phyloP scores from a whole-genome alignment of 768 basidiomycete species.

The Naganishia vishniacii region DNA sequence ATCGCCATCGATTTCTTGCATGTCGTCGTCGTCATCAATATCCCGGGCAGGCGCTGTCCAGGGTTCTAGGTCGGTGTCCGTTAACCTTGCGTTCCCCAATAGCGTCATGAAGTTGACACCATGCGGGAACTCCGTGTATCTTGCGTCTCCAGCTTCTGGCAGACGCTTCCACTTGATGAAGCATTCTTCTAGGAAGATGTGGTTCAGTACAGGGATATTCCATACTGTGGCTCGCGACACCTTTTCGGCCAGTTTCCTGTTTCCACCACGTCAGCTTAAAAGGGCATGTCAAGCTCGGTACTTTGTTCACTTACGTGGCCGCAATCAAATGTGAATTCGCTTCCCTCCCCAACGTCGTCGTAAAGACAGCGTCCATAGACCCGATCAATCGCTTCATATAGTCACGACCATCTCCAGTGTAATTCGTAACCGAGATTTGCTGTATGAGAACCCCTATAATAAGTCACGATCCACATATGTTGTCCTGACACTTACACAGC shows the following conservation, averaged over 20 bases:
- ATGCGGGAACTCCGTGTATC: constrained; percentile 25
- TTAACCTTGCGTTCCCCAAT: constrained; percentile 27
- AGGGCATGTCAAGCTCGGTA: background rate
- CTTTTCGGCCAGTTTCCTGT: constrained; percentile 54
- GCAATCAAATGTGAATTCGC: constrained; percentile 76
- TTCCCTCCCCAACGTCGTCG: constrained; percentile 66
- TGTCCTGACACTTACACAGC: constrained; percentile 56
- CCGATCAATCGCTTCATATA: constrained; percentile 78
- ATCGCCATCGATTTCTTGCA: constrained; percentile 16
- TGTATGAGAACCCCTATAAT: constrained; percentile 38
- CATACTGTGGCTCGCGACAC: constrained; percentile 67
- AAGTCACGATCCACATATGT: background rate
- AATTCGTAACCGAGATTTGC: constrained; percentile 82
- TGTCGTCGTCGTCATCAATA: constrained; percentile 7
- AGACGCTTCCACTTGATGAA: constrained; percentile 63
- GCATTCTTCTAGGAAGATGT: constrained; percentile 87
- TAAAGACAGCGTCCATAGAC: constrained; percentile 71
- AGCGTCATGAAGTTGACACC: constrained; percentile 33
- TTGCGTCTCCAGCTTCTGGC: background rate
- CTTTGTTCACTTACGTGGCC: constrained; percentile 61
- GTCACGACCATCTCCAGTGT: constrained; percentile 76
- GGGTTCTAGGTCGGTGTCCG: constrained; percentile 26
- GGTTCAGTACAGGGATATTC: constrained; percentile 82
- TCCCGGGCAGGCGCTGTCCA: constrained; percentile 32
- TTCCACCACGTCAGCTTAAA: constrained; percentile 32